Evolutionary conservation across 345 rosid species (phyloP).

Genomic region (Excoecaria agallocha): DNA sequence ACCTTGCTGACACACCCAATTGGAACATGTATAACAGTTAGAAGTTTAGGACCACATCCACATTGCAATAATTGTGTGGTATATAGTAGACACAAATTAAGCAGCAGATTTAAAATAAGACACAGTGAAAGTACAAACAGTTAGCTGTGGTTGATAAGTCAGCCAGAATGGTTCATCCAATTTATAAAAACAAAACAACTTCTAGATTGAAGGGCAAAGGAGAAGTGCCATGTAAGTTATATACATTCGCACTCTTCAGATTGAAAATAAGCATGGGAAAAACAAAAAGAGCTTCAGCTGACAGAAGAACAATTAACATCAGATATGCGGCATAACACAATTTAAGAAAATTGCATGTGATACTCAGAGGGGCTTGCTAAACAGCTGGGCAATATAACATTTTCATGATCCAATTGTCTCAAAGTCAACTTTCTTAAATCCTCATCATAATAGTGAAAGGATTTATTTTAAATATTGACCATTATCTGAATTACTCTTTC

Average conservation of each 20-base stretch:
- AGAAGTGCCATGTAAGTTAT: background rate
- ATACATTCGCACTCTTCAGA: background rate
- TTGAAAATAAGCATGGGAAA: background rate
- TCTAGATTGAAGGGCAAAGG: background rate
- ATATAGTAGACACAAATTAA: too few relatives aligned
- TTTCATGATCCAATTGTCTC: background rate
- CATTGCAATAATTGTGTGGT: background rate
- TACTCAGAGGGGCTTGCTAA: background rate
- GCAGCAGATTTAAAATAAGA: too few relatives aligned
- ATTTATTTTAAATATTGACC: background rate
- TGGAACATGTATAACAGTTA: background rate
- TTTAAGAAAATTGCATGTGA: background rate
- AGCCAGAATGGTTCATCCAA: too few relatives aligned
- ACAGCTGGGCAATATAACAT: background rate
- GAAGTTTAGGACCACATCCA: background rate
- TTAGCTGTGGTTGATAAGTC: too few relatives aligned
- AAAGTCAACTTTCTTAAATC: background rate
- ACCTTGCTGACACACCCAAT: background rate
- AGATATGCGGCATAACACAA: background rate
- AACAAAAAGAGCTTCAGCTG: background rate
- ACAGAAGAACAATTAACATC: background rate
- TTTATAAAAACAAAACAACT: background rate
- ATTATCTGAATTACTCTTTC: background rate
- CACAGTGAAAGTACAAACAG: too few relatives aligned
- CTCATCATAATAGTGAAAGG: background rate